Conservation (phyloP, 805 yeast species). For the Saturnispora mendoncae region DNA sequence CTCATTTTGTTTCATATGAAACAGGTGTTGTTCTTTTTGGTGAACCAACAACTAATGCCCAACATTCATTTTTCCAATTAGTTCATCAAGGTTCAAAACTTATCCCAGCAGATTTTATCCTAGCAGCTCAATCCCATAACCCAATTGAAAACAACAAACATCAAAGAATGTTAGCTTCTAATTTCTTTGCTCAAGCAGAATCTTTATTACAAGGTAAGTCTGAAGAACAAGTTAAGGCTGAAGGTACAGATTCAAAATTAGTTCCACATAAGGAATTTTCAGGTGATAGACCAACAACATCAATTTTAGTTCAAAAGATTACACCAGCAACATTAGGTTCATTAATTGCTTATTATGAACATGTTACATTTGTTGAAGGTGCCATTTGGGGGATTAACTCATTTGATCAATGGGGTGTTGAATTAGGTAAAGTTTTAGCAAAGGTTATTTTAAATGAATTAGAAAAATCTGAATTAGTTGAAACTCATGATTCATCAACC, state of each 20-base stretch:
- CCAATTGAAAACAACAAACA: slow-evolving; percentile 91
- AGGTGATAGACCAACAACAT: slow-evolving; percentile 98
- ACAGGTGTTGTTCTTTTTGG: slow-evolving; percentile 95
- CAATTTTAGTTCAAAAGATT: slow-evolving; percentile 89
- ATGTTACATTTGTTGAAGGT: slow-evolving; percentile 95
- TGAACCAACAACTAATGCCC: slow-evolving; percentile 98
- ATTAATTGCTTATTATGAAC: slow-evolving; percentile 96
- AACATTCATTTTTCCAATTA: slow-evolving; percentile 98
- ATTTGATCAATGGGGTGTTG: slow-evolving; percentile 99
- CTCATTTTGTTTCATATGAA: slow-evolving; percentile 84
- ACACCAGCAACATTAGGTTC: slow-evolving; percentile 97
- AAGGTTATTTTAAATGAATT: slow-evolving; percentile 90
- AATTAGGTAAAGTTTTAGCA: slow-evolving; percentile 95
- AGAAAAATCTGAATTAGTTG: slow-evolving; percentile 47
- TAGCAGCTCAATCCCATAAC: slow-evolving; percentile 97
- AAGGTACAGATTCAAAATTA: slow-evolving; percentile 73
- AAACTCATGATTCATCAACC: slow-evolving; percentile 83
- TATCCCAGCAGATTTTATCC: slow-evolving; percentile 92
- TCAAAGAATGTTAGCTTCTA: slow-evolving; percentile 97
- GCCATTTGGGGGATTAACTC: slow-evolving; percentile 99
- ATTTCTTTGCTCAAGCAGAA: slow-evolving; percentile 97
- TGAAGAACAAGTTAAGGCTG: slow-evolving; percentile 71
- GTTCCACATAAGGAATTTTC: slow-evolving; percentile 94
- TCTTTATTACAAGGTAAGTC: slow-evolving; percentile 96
- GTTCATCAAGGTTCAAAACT: slow-evolving; percentile 98